Evolutionary conservation across 495 filamentous ascomycete species (phyloP), one percentile per base, ranked within the genome.

Genomic region (Talaromyces liani): DNA sequence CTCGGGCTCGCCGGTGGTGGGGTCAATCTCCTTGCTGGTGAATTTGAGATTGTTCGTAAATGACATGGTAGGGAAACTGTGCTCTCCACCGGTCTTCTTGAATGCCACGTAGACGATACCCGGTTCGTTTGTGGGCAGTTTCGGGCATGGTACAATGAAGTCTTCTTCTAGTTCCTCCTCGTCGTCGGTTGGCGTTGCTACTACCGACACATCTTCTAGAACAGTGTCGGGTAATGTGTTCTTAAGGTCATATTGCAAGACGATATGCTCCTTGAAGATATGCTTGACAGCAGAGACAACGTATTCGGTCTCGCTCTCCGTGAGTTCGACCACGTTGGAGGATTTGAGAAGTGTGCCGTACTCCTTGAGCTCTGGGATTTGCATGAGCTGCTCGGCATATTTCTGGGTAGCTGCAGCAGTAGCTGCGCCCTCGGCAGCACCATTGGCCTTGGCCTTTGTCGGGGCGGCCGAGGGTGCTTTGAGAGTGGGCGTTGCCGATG

Each of bases 251-350:
- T 96, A 98, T 73, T 99, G 95, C 58, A 99, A 77, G 14, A 99
- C 95, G 66, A 98, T 83, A 69, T 98, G 90, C 71, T 96, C 91
- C 75, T 93, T 93, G 86, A 96, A 98, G 69, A 98, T 88, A 68
- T 99, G 95, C 79, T 98, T 99, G 75, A 97, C 83, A 9, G 91
- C 91, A 18, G 83, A 83, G 45, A 98, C 95, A 55, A 97, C 92
- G 68, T 99, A 99, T 77, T 99, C 94, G 16, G 94, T 97, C 75
- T 98, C 94, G 65, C 91, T 90, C 74, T 99, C 94, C 24, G 94
- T 97, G 33, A 99, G 84, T 74, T 97, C 93, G 51, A 96, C 90
- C 56, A 89, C 77, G 24, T 84, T 72, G 47, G 91, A 95, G 18
- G 92, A 97, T 72, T 96, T 97, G 77, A 98, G 88, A 25, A 98